These are phyloP conservation scores for Kwoniella dejecticola DNA, from an alignment of 768 basidiomycete genomes.

Conservation along the genomic window DNA sequence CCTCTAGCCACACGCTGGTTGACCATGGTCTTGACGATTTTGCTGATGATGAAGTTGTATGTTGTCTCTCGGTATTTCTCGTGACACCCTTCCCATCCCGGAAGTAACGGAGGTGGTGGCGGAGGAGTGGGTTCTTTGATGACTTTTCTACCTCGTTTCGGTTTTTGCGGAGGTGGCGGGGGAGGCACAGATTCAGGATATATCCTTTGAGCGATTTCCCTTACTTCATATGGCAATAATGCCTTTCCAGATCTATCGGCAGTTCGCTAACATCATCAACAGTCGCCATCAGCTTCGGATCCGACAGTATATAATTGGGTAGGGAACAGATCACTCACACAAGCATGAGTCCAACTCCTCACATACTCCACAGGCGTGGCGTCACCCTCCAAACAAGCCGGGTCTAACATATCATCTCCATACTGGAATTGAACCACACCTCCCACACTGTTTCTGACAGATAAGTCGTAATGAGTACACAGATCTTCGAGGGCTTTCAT, in stretches of 20 bases:
- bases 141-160: slow-evolving; percentile 43
- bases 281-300: slow-evolving; percentile 1
- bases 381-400: slow-evolving; percentile 93
- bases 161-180: slow-evolving; percentile 57
- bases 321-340: too few species aligned
- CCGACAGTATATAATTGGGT: too few species aligned
- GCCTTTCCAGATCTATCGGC: slow-evolving; percentile 65
- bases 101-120: slow-evolving; percentile 10
- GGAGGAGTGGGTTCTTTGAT: slow-evolving; percentile 52
- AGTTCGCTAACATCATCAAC: slow-evolving; percentile 61
- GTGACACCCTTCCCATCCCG: slow-evolving; percentile 51
- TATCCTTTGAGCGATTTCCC: slow-evolving; percentile 62
- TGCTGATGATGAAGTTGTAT: slow-evolving; percentile 67
- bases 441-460: slow-evolving; percentile 90
- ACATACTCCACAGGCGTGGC: slow-evolving; percentile 88
- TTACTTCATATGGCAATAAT: slow-evolving; percentile 83
- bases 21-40: slow-evolving; percentile 69
- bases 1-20: slow-evolving; percentile 69
- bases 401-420: slow-evolving; percentile 96
- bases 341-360: slow-evolving; percentile 82
- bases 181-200: slow-evolving; percentile 37
- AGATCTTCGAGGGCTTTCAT: slow-evolving; percentile 99
- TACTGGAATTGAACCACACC: slow-evolving; percentile 96
- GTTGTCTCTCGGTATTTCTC: slow-evolving; percentile 51
- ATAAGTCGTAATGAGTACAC: slow-evolving; percentile 91